A percentile compares a stretch with the other conserved stretches of the same genome.
phyloP scores from a whole-genome alignment of 495 filamentous ascomycete species.

The Pyronema domesticum region DNA sequence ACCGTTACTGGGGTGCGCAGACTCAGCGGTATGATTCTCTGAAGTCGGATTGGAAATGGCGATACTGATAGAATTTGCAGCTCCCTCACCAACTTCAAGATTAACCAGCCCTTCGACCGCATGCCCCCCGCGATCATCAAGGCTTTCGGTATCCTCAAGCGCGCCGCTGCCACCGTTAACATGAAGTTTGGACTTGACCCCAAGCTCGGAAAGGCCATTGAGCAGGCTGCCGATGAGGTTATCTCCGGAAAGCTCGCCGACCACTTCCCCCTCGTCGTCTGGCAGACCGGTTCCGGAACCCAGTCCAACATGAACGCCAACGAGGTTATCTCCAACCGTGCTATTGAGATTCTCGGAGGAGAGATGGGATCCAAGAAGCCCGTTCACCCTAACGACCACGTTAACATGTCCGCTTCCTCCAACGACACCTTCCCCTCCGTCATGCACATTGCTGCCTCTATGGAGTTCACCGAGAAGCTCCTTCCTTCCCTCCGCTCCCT shows the following conservation, averaged over 20 bases:
- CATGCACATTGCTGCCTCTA: constrained; percentile 95
- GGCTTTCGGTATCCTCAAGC: constrained; percentile 95
- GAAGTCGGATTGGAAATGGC: neutral
- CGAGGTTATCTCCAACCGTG: constrained; percentile 98
- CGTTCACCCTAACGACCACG: constrained; percentile 97
- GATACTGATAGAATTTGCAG: constrained; percentile 17
- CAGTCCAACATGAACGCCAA: constrained; percentile 99
- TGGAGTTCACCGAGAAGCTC: constrained; percentile 75
- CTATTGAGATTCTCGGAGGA: constrained; percentile 93
- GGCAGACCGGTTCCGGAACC: constrained; percentile 96
- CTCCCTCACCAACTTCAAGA: constrained; percentile 90
- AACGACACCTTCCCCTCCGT: constrained; percentile 99
- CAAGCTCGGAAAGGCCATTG: constrained; percentile 79
- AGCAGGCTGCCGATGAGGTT: constrained; percentile 86
- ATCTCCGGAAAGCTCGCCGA: constrained; percentile 84
- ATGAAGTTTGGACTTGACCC: constrained; percentile 89
- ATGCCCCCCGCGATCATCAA: constrained; percentile 86
- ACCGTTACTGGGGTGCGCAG: constrained; percentile 99
- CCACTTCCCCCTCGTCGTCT: constrained; percentile 97
- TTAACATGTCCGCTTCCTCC: constrained; percentile 96
- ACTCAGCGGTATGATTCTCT: constrained; percentile 54
- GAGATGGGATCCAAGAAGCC: constrained; percentile 91
- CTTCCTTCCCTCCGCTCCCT: constrained; percentile 68
- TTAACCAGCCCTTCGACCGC: constrained; percentile 97
- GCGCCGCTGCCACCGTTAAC: constrained; percentile 89